Evolutionary conservation across 2,329 filamentous ascomycete species (phyloP), one percentile per base, ranked within the genome.

Genomic region (Paecilomyces niveus): DNA sequence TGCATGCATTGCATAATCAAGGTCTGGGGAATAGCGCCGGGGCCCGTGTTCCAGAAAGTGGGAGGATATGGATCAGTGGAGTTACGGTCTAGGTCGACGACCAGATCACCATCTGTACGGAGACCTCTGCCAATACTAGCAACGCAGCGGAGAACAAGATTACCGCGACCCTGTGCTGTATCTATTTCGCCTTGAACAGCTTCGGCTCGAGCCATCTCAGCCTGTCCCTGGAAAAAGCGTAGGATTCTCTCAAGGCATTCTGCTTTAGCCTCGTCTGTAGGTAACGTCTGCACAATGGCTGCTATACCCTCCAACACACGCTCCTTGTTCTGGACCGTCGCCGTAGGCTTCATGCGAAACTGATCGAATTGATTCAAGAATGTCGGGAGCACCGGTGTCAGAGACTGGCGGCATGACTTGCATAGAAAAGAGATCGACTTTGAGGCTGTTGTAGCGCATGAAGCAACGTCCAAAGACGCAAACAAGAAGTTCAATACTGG

Each of bases 241-340:
- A 78, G 63, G 31, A 79, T 69, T 52, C 71, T 65, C 29, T 74
- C 69, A 2, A 79, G 62, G 10, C 67, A 72, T 52, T 72, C 69
- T 9, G 73, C 70, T 62, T 76, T 78, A 22, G 71, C 70, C 54
- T 71, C 67, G 60, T 79, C 76, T 13, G 67, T 60, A 21, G 68
- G 66, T 4, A 78, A 57, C 11, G 71, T 74, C 58, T 78, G 75
- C 7, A 79, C 72, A 54, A 79, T 73, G 0, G 76, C 73, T 15
- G 76, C 73, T 55, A 79, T 77, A 1, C 75, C 77, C 60, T 77
- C 76, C 10, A 75, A 65, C 22, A 79, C 75, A 51, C 70, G 73
- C 53, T 76, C 74, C 66, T 77, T 71, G 1, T 72, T 76, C 32
- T 69, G 68, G 1, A 65, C 63, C 0, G 68, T 74, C 18, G 73